Base-by-base conservation (phyloP, 805 yeast species). In the Metschnikowia matae region DNA sequence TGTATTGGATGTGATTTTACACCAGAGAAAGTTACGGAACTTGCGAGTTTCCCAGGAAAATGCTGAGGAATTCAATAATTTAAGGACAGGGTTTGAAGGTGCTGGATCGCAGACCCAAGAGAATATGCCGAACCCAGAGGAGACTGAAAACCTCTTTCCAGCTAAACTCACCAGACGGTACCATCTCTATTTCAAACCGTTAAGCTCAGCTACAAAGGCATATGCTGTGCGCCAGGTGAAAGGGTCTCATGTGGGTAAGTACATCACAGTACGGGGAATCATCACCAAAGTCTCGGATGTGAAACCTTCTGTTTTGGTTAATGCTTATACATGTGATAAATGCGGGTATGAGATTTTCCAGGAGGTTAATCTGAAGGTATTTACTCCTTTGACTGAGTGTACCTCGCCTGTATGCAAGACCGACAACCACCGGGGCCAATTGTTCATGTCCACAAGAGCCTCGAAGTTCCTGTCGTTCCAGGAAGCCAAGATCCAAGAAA, bases 281-380 rank as follows among this genome's bases (percentile, higher is more conserved):
- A 89, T 92, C 46, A 94, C 98, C 7, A 78, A 99, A 57, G 96
- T 91, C 4, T 85, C 96, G 2, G 99, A 94, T 66, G 99, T 94
- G 40, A 92, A 91, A 67, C 99, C 99, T 3, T 77, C 89, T 5
- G 88, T 94, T 6, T 74, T 81, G 53, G 97, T 94, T 48, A 89
- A 86, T 60, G 98, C 99, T 0, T 95, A 92, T 66, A 89, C 98
- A 6, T 94, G 99, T 72, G 99, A 94, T 66, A 87, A 87, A 61
- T 94, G 99, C 76, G 99, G 99, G 44, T 86, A 81, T 69, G 99
- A 94, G 70, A 83, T 89, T 48, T 94, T 95, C 77, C 98, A 94
- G 73, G 98, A 95, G 66, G 96, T 94, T 57, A 84, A 81, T 56
- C 73, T 91, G 17, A 83, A 84, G 64, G 83, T 87, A 40, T 95